Evolutionary conservation across 331 rosid genomes (phyloP).

Genomic region (Rhamnella rubrinervis): DNA sequence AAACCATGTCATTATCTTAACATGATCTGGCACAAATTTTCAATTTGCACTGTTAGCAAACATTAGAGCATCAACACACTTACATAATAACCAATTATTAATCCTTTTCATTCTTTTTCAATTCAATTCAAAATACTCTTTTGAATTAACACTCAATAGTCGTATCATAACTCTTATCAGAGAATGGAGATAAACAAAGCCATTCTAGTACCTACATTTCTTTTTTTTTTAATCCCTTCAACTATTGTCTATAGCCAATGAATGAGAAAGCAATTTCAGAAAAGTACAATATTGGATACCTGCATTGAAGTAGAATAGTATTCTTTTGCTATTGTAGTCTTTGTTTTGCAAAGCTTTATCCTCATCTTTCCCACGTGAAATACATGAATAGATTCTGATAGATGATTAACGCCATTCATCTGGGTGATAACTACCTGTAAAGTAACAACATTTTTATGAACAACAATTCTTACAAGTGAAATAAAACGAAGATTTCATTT

Average conservation of each 20-base stretch:
- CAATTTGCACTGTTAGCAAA: too few relatives aligned
- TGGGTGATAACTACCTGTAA: conserved; percentile 83
- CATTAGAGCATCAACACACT: too few relatives aligned
- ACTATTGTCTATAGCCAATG: neutral
- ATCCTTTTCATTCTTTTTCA: too few relatives aligned
- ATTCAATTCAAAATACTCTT: too few relatives aligned
- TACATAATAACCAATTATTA: too few relatives aligned
- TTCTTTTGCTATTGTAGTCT: conserved; percentile 66
- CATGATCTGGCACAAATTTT: conserved; percentile 53
- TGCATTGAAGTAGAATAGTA: conserved; percentile 86
- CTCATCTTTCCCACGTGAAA: conserved; percentile 91
- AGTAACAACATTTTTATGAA: conserved; percentile 13
- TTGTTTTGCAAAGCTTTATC: conserved; percentile 78
- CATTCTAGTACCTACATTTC: too few relatives aligned
- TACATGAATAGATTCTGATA: conserved; percentile 69
- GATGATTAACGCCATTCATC: conserved; percentile 58
- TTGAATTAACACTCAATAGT: too few relatives aligned
- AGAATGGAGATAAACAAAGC: too few relatives aligned
- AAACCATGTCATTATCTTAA: too few relatives aligned
- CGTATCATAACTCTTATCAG: too few relatives aligned
- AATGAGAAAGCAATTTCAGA: neutral
- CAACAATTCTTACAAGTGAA: neutral
- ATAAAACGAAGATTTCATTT: neutral
- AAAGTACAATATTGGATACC: conserved; percentile 37
- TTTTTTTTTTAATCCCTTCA: neutral